Evolutionary conservation across 352 stramenopile species (phyloP).

Genomic region (Halophytophthora batemanensis): DNA sequence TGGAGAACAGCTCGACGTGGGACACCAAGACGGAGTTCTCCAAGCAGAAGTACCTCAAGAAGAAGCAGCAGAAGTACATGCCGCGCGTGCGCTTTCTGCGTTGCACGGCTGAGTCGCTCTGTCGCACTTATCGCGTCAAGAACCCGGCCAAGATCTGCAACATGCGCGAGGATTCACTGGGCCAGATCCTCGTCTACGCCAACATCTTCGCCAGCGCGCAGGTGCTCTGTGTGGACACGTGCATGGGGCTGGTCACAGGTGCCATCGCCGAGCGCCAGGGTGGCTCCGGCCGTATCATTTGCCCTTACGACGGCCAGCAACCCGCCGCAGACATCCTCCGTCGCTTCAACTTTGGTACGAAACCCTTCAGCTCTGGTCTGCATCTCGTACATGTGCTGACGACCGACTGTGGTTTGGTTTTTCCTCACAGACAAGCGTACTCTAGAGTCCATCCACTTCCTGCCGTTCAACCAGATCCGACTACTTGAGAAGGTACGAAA

Average conservation of each 20-base stretch:
- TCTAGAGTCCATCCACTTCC: constrained; percentile 73
- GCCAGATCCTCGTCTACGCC: constrained; percentile 90
- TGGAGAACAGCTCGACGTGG: constrained; percentile 95
- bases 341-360: constrained; percentile 82
- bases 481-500: constrained; percentile 37
- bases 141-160: constrained; percentile 90
- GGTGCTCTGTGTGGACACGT: constrained; percentile 92
- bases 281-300: constrained; percentile 69
- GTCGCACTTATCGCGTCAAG: constrained; percentile 86
- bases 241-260: constrained; percentile 90
- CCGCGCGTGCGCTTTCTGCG: constrained; percentile 78
- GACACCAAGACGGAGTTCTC: constrained; percentile 94
- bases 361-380: neutral
- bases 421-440: constrained; percentile 51
- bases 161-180: constrained; percentile 91
- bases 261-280: constrained; percentile 83
- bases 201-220: constrained; percentile 90
- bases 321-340: constrained; percentile 70
- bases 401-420: too few species aligned
- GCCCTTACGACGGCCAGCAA: constrained; percentile 73
- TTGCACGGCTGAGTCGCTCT: constrained; percentile 89
- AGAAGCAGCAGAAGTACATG: constrained; percentile 95
- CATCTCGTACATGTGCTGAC: neutral
- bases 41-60: constrained; percentile 96
- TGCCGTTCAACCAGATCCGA: constrained; percentile 62